Evolutionary conservation across 176 grass and related monocot species (phyloP).

Genomic region (Carex parvula): DNA sequence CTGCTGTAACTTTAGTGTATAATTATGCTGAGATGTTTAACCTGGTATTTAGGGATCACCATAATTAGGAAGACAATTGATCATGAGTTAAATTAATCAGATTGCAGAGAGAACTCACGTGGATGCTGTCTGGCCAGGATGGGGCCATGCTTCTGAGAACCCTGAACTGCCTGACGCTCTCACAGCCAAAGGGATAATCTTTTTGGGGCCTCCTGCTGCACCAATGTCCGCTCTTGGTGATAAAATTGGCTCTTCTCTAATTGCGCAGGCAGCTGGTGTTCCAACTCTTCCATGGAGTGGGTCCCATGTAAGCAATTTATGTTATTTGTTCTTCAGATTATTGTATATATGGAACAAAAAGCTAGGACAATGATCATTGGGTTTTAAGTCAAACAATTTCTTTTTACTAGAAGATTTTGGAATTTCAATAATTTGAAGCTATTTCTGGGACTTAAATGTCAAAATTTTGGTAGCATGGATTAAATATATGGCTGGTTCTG

Average conservation of each 20-base stretch:
- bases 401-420: constrained; percentile 13
- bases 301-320: constrained; percentile 64
- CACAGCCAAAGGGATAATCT: constrained; percentile 73
- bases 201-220: constrained; percentile 86
- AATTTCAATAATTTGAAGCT: background rate
- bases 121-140: constrained; percentile 97
- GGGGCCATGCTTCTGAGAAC: constrained; percentile 98
- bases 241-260: constrained; percentile 98
- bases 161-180: constrained; percentile 91
- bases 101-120: constrained; percentile 93
- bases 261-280: constrained; percentile 96
- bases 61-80: background rate
- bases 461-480: background rate
- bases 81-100: constrained; percentile 29
- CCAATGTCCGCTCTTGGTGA: constrained; percentile 89
- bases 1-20: background rate
- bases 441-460: background rate
- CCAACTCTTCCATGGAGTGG: constrained; percentile 99
- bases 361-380: background rate
- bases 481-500: constrained; percentile 1
- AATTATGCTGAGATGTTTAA: background rate
- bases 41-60: background rate
- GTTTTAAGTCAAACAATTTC: background rate
- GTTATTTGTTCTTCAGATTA: constrained; percentile 25
- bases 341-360: background rate